Evolutionary conservation across 1,139 yeast species (phyloP), one percentile per base, ranked within the genome.

Genomic region (Citeromyces siamensis): DNA sequence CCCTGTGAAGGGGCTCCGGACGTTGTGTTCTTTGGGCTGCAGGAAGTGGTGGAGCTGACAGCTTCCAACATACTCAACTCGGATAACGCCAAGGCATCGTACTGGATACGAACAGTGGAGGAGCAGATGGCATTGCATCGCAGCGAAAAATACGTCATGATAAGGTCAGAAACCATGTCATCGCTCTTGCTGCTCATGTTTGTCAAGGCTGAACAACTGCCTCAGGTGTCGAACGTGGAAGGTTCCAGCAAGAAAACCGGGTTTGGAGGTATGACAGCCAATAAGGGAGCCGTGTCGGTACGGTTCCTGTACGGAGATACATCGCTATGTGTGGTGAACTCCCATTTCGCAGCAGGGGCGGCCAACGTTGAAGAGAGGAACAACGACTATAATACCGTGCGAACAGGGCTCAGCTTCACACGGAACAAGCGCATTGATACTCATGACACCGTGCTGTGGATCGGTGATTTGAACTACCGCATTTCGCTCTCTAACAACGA

Each of bases 401-500:
- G 79, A 42, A 75, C 74, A 39, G 94, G 94, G 1, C 62, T 90
- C 39, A 66, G 80, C 31, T 88, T 93, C 52, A 73, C 84, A 2
- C 68, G 90, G 37, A 83, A 85, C 41, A 63, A 61, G 44, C 66
- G 70, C 18, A 72, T 88, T 23, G 69, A 69, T 43, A 94, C 85
- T 48, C 95, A 85, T 53, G 96, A 90, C 52, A 74, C 79, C 28
- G 71, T 86, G 3, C 66, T 93, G 7, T 90, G 98, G 98, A 68
- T 88, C 55, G 98, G 99, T 4, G 99, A 93, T 56, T 81, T 93
- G 55, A 93, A 93, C 54, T 93, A 82, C 58, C 66, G 99, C 47
- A 75, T 93, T 26, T 12, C 35, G 10, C 57, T 86, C 46, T 70
- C 83, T 0, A 85, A 83, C 52, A 95, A 82, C 5, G 72, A 74